Conservation (phyloP, 352 stramenopile genomes). For the Phytophthora nicotianae region DNA sequence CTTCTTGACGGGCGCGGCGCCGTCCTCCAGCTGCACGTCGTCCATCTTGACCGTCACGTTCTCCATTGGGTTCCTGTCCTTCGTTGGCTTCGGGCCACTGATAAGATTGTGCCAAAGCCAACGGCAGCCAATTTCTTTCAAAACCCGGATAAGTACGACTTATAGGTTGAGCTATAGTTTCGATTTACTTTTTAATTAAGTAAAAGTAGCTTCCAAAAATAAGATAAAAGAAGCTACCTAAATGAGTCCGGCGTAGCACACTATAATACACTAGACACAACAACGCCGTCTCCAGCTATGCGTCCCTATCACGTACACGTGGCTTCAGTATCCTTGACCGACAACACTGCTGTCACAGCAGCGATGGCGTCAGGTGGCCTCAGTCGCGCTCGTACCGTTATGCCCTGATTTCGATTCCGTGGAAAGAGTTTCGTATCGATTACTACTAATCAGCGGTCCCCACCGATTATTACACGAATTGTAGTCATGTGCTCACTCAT, state of each 20-base stretch:
- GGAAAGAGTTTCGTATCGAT: neutral
- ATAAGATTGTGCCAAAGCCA: constrained; percentile 34
- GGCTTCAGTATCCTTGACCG: no score
- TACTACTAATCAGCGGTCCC: neutral
- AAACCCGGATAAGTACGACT: neutral
- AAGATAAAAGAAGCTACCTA: no score
- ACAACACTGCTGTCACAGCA: no score
- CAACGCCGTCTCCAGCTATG: neutral
- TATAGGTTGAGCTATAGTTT: neutral
- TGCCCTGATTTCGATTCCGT: neutral
- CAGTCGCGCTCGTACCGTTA: neutral
- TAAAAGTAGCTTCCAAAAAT: no score
- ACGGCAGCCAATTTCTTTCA: neutral
- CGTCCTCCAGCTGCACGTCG: constrained; percentile 76
- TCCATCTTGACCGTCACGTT: constrained; percentile 83
- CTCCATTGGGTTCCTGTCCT: constrained; percentile 46
- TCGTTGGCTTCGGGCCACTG: constrained; percentile 16
- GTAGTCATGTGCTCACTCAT: neutral
- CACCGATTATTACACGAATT: neutral
- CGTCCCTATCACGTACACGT: no score
- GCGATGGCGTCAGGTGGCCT: neutral
- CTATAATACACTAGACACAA: neutral
- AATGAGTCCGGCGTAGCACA: no score
- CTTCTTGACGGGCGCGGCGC: constrained; percentile 60
- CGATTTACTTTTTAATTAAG: no score